A percentile compares a stretch with the other conserved stretches of the same genome.
phyloP scores from a whole-genome alignment of 805 yeast species.

The Scheffersomyces amazonensis region DNA sequence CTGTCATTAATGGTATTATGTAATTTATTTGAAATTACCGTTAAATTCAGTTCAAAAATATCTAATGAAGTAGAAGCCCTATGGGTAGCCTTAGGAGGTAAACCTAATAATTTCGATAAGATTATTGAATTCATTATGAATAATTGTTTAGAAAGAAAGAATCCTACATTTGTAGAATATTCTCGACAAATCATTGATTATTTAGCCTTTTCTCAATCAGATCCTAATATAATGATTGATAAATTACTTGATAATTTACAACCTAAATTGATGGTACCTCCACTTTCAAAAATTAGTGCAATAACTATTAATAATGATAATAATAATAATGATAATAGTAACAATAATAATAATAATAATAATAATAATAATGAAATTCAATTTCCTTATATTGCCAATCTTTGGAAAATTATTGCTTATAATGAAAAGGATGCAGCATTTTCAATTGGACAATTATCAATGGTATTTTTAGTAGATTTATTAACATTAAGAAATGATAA shows the following conservation, averaged over 20 bases:
- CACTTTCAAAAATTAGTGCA: constrained; percentile 28
- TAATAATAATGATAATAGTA: constrained; percentile 71
- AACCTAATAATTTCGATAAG: constrained; percentile 63
- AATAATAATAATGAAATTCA: constrained; percentile 34
- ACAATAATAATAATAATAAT: constrained; percentile 56
- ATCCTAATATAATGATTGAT: constrained; percentile 50
- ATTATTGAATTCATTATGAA: constrained; percentile 69
- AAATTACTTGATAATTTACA: constrained; percentile 66
- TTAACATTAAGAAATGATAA: constrained; percentile 65
- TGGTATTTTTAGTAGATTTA: constrained; percentile 81
- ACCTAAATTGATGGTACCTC: constrained; percentile 89
- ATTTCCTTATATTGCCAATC: constrained; percentile 76
- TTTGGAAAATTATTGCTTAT: constrained; percentile 53
- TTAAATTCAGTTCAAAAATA: constrained; percentile 67
- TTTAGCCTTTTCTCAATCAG: constrained; percentile 53
- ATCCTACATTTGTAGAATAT: constrained; percentile 70
- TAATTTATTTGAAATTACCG: constrained; percentile 81
- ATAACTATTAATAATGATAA: constrained; percentile 17
- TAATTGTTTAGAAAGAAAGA: constrained; percentile 66
- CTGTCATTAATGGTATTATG: constrained; percentile 64
- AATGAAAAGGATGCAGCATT: constrained; percentile 70
- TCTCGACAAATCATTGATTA: constrained; percentile 81
- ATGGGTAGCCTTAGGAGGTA: constrained; percentile 92
- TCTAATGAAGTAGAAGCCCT: constrained; percentile 89
- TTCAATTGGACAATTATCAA: constrained; percentile 83